phyloP scores from a whole-genome alignment of 768 basidiomycete genomes.

The Suillus tomentosus region DNA sequence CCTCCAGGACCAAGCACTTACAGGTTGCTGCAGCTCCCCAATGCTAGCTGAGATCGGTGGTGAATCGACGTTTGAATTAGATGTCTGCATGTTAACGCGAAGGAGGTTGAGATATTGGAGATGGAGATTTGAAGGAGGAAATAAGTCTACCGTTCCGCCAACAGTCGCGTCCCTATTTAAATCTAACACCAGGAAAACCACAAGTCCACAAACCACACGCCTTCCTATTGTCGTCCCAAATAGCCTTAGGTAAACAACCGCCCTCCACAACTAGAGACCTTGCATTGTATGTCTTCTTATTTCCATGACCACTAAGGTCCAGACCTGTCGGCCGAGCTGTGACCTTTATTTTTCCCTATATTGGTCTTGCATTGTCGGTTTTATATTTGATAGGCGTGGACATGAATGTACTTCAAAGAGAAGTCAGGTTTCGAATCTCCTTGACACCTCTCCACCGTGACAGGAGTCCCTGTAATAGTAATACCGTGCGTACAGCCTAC shows the following conservation, averaged over 20 bases:
- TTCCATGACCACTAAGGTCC: background rate
- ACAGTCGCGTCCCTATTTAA: background rate
- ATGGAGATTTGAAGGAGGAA: background rate
- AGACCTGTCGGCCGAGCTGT: background rate
- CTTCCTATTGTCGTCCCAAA: background rate
- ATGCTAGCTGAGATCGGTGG: background rate
- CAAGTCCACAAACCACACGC: background rate
- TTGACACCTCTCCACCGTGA: no score
- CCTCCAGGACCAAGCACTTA: background rate
- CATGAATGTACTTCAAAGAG: background rate
- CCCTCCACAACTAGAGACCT: no score
- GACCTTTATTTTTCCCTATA: background rate
- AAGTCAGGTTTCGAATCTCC: background rate
- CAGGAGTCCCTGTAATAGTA: no score
- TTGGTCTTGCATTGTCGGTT: background rate
- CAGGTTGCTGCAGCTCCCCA: background rate
- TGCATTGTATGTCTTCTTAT: background rate
- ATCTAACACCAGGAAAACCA: background rate
- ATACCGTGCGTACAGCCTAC: background rate
- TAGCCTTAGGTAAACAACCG: background rate
- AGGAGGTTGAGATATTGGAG: background rate
- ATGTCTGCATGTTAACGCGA: background rate
- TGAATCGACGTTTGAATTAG: background rate
- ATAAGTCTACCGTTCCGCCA: background rate
- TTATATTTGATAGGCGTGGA: background rate